These are phyloP conservation scores for Zygoascus bituminiphila DNA, from an alignment of 805 yeast genomes.

Conservation along the genomic window DNA sequence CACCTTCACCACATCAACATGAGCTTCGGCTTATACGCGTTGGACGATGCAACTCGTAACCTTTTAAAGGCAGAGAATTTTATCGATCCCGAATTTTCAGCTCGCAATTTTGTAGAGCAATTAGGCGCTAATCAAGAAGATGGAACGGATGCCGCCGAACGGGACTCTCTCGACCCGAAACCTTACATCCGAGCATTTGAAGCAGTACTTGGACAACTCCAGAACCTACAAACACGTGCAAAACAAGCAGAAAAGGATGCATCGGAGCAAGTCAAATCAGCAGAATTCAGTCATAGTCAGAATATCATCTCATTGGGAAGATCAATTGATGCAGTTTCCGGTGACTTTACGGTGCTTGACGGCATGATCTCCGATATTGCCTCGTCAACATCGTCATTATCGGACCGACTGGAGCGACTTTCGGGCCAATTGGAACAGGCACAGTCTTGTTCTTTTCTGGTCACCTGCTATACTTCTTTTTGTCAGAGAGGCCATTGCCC, in stretches of 20 bases:
- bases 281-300: slow-evolving; percentile 59
- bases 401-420: slow-evolving; percentile 26
- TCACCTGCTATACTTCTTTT: slow-evolving; percentile 71
- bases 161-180: slow-evolving; percentile 62
- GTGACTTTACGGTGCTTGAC: slow-evolving; percentile 31
- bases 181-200: slow-evolving; percentile 94
- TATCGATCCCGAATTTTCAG: slow-evolving; percentile 38
- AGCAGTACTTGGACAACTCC: slow-evolving; percentile 66
- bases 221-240: slow-evolving; percentile 52
- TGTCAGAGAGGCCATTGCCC: slow-evolving; percentile 44
- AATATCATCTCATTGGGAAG: slow-evolving; percentile 51
- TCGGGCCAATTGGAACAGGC: slow-evolving; percentile 70
- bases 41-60: slow-evolving; percentile 27
- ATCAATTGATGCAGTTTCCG: slow-evolving; percentile 32
- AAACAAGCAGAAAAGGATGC: slow-evolving; percentile 40
- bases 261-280: slow-evolving; percentile 48
- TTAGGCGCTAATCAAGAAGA: slow-evolving; percentile 37
- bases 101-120: slow-evolving; percentile 73
- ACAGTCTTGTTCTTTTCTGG: slow-evolving; percentile 59
- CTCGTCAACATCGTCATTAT: slow-evolving; percentile 24
- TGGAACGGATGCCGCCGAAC: neutral
- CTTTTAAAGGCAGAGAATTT: slow-evolving; percentile 27
- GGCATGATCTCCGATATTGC: slow-evolving; percentile 25
- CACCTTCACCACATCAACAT: slow-evolving; percentile 6
- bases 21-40: slow-evolving; percentile 21